Evolutionary conservation across 495 filamentous ascomycete species (phyloP).

Genomic region (Apiosordaria backusii): DNA sequence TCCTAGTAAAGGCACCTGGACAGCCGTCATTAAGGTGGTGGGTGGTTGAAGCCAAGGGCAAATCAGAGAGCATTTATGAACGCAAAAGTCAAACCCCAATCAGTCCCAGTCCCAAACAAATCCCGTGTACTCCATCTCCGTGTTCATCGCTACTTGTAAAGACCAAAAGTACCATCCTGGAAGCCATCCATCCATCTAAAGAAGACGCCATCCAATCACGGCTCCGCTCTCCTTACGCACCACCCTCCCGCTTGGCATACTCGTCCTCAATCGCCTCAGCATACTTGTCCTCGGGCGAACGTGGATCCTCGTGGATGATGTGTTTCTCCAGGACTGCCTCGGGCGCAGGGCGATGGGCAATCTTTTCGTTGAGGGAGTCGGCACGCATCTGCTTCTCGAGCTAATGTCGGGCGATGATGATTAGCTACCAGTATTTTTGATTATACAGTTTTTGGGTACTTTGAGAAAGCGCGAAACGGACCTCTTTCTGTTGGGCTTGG

Average conservation of each 20-base stretch:
- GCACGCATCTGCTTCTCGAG: slow-evolving; percentile 81
- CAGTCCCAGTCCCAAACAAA: not conserved
- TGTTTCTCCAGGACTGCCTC: slow-evolving; percentile 74
- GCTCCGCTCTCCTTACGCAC: slow-evolving; percentile 31
- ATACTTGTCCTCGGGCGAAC: slow-evolving; percentile 48
- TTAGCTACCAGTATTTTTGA: too few relatives aligned
- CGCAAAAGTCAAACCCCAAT: not conserved
- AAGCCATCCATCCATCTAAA: not conserved
- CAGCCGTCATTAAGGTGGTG: too few relatives aligned
- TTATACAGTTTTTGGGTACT: too few relatives aligned
- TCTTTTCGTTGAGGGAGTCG: slow-evolving; percentile 78
- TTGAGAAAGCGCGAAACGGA: slow-evolving; percentile 21
- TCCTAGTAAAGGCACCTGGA: too few relatives aligned
- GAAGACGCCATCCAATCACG: not conserved
- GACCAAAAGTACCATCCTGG: not conserved
- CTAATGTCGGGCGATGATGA: slow-evolving; percentile 20
- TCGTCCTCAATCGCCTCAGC: slow-evolving; percentile 49
- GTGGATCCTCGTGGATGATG: slow-evolving; percentile 64
- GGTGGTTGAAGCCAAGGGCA: not conserved
- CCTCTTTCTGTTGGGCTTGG: slow-evolving; percentile 70
- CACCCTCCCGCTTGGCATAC: slow-evolving; percentile 49
- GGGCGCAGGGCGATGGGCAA: slow-evolving; percentile 68
- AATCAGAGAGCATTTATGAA: not conserved
- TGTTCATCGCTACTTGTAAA: not conserved
- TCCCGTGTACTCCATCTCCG: not conserved